phyloP scores from a whole-genome alignment of 2,329 filamentous ascomycete species.

The Ilyonectria destructans region DNA sequence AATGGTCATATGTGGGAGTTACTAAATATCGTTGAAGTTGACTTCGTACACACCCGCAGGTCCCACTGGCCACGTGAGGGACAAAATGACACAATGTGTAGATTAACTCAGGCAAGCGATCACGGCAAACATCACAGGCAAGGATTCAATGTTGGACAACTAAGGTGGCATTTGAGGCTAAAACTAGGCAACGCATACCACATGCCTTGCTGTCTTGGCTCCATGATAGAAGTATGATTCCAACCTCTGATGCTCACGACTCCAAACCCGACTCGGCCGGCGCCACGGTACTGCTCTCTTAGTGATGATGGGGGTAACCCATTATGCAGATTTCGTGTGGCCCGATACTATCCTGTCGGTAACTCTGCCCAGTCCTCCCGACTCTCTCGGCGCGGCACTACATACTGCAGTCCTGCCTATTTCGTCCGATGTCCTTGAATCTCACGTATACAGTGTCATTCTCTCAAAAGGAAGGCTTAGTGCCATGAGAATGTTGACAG shows the following conservation, averaged over 20 bases:
- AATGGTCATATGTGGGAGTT: too few species aligned
- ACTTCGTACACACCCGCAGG: slow-evolving; percentile 11
- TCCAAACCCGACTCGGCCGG: slow-evolving; percentile 11
- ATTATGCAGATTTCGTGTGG: slow-evolving; percentile 26
- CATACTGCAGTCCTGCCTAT: too few species aligned
- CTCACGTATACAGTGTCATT: too few species aligned
- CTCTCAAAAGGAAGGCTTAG: too few species aligned
- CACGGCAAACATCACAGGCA: neutral
- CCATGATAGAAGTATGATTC: slow-evolving; percentile 20
- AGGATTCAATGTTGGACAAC: slow-evolving; percentile 21
- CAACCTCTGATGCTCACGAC: slow-evolving; percentile 18
- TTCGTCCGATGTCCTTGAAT: too few species aligned
- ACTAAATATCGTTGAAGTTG: too few species aligned
- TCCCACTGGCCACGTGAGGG: slow-evolving; percentile 11
- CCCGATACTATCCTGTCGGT: slow-evolving; percentile 22
- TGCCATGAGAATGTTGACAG: too few species aligned
- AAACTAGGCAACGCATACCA: slow-evolving; percentile 32
- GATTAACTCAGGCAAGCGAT: neutral
- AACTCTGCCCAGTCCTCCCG: slow-evolving; percentile 28
- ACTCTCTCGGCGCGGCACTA: too few species aligned
- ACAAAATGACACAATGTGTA: neutral
- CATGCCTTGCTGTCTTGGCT: neutral
- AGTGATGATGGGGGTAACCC: slow-evolving; percentile 23
- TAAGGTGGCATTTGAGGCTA: slow-evolving; percentile 39
- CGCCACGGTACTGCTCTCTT: slow-evolving; percentile 28